Conservation (phyloP, 805 yeast species). For the Candida krabiensis region DNA sequence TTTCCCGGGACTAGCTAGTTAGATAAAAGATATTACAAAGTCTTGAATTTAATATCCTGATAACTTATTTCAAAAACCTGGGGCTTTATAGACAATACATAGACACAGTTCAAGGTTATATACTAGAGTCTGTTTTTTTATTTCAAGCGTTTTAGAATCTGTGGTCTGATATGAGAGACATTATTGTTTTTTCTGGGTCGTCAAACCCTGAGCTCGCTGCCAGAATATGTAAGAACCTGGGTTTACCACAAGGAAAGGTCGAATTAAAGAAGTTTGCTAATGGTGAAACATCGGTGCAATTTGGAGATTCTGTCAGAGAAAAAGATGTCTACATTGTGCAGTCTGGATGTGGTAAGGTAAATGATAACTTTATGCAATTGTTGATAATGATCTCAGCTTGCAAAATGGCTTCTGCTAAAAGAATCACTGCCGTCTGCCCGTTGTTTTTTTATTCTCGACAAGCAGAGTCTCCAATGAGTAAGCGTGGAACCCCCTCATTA, state of each 20-base stretch:
- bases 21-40: no score
- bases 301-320: conserved; percentile 88
- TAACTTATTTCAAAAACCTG: no score
- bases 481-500: conserved; percentile 69
- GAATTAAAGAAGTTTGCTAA: conserved; percentile 70
- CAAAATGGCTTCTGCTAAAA: conserved; percentile 83
- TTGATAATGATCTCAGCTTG: conserved; percentile 87
- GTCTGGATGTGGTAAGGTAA: conserved; percentile 84
- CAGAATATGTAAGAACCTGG: conserved; percentile 72
- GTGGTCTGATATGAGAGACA: conserved; percentile 77
- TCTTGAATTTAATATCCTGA: no score
- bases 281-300: conserved; percentile 90
- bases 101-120: no score
- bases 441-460: conserved; percentile 95
- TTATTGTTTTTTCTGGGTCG: conserved; percentile 86
- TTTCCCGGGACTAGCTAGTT: no score
- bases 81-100: no score
- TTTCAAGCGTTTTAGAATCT: no score
- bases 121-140: no score
- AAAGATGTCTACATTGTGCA: conserved; percentile 93
- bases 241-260: conserved; percentile 70
- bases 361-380: conserved; percentile 81
- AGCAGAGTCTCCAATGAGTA: conserved; percentile 86
- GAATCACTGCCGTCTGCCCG: conserved; percentile 91
- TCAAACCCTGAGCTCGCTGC: conserved; percentile 80